Conservation (phyloP, 2,329 filamentous ascomycete species). For the Verticillium zaregamsianum region DNA sequence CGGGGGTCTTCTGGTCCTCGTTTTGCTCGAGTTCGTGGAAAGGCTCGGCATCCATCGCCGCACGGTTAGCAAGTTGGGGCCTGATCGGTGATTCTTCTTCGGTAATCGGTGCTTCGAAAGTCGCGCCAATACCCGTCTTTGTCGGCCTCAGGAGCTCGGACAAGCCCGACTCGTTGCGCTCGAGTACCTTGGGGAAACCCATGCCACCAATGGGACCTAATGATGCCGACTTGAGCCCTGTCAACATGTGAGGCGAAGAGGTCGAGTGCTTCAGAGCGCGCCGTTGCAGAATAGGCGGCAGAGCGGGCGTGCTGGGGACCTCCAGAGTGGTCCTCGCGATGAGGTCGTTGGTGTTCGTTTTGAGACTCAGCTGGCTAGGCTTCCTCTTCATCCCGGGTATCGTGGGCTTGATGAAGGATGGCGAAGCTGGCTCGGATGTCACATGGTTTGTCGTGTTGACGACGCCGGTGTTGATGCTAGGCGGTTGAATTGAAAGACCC, state of each 20-base stretch:
- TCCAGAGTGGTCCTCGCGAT: conserved; percentile 45
- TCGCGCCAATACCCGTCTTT: conserved; percentile 31
- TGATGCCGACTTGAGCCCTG: conserved; percentile 52
- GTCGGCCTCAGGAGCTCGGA: conserved; percentile 54
- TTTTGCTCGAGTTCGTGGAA: conserved; percentile 66
- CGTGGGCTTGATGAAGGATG: conserved; percentile 75
- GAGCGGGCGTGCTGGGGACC: conserved; percentile 50
- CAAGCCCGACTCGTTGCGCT: conserved; percentile 57
- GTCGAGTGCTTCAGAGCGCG: conserved; percentile 63
- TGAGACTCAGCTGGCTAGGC: conserved; percentile 73
- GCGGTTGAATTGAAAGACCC: conserved; percentile 73
- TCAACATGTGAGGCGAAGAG: conserved; percentile 64
- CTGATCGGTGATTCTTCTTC: conserved; percentile 57
- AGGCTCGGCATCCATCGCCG: conserved; percentile 54
- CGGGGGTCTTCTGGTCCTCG: conserved; percentile 75
- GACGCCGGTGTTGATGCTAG: conserved; percentile 30
- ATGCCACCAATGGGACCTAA: conserved; percentile 61
- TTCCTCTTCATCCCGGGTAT: conserved; percentile 69
- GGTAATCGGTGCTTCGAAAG: conserved; percentile 39
- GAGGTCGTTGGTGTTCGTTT: conserved; percentile 61
- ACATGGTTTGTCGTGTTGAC: conserved; percentile 41
- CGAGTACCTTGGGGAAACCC: conserved; percentile 57
- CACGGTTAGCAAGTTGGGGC: conserved; percentile 57
- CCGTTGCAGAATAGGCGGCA: conserved; percentile 57
- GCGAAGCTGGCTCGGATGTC: conserved; percentile 64